Evolutionary conservation across 352 stramenopile species (phyloP), one percentile per base, ranked within the genome.

Genomic region (Phytopythium mirpurense): DNA sequence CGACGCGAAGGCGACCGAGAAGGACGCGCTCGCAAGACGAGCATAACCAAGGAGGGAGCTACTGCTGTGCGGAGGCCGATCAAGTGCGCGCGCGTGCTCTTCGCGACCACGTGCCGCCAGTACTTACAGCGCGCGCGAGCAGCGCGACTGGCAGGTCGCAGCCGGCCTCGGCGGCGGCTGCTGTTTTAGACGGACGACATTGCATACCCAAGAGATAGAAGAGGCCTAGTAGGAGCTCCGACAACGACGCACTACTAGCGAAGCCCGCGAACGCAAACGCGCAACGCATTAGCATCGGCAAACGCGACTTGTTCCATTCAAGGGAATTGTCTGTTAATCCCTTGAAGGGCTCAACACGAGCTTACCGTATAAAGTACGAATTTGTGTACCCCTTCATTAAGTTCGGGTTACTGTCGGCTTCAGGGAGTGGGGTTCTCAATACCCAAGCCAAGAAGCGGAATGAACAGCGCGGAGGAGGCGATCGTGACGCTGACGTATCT

Each of bases 401-500:
- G 29, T 32, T 32, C 29, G 29, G 29, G 29, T 32, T n/a, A n/a
- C n/a, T n/a, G n/a, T n/a, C n/a, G n/a, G n/a, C n/a, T n/a, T n/a
- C n/a, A n/a, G n/a, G n/a, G n/a, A n/a, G n/a, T n/a, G n/a, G n/a
- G n/a, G n/a, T n/a, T n/a, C n/a, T n/a, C n/a, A n/a, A n/a, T n/a
- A n/a, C n/a, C n/a, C n/a, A n/a, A n/a, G n/a, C n/a, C n/a, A n/a
- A n/a, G n/a, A n/a, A n/a, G n/a, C n/a, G n/a, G n/a, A n/a, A 52
- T 52, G 46, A 26, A 52, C 27, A 40, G 50, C n/a, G 53, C 67
- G 42, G 65, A 71, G 23, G 74, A 86, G 63, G 57, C 84, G 48
- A 61, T 83, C 8, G 63, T 87, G 58, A 83, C 73, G 53, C 67
- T 65, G 51, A 76, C 74, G 43, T 92, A 92, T 67, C 68, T 92